phyloP scores from a whole-genome alignment of 768 basidiomycete species.

The Chalciporus piperatus region DNA sequence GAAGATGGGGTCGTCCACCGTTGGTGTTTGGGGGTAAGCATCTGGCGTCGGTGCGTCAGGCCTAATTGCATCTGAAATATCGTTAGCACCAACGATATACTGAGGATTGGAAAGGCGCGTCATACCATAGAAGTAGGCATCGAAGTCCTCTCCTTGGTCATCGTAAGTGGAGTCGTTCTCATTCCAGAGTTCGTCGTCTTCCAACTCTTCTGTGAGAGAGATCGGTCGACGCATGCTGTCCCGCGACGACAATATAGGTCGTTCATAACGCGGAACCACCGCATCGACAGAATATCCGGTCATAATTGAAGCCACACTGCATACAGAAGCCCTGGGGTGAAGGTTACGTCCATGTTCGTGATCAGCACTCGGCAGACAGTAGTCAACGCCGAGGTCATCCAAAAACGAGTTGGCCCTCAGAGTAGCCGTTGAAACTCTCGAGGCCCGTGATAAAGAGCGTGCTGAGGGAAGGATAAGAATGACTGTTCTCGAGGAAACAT shows the following conservation, averaged over 20 bases:
- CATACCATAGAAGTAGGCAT: slow-evolving; percentile 42
- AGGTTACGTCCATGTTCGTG: slow-evolving; percentile 11
- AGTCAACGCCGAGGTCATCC: slow-evolving; percentile 30
- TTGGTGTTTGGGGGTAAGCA: slow-evolving; percentile 23
- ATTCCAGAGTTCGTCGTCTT: slow-evolving; percentile 18
- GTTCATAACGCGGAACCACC: slow-evolving; percentile 42
- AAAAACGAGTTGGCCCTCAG: slow-evolving; percentile 23
- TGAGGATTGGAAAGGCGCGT: not conserved
- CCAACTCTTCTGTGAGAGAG: slow-evolving; percentile 18
- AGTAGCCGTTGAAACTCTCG: slow-evolving; percentile 29
- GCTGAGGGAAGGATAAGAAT: slow-evolving; percentile 10
- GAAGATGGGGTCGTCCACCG: slow-evolving; percentile 7
- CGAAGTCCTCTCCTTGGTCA: slow-evolving; percentile 38
- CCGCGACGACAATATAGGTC: slow-evolving; percentile 12
- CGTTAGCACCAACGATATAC: not conserved
- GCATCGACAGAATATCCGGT: slow-evolving; percentile 59
- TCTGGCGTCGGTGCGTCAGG: slow-evolving; percentile 11
- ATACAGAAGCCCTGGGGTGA: slow-evolving; percentile 40
- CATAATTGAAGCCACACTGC: slow-evolving; percentile 55
- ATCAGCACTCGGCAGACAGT: slow-evolving; percentile 22
- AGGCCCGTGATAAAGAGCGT: slow-evolving; percentile 16
- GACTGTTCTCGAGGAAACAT: not conserved
- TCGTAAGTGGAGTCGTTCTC: slow-evolving; percentile 25
- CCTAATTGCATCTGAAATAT: slow-evolving; percentile 21
- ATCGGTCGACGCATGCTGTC: slow-evolving; percentile 11